Evolutionary conservation across 1,284 basidiomycete species (phyloP).

Genomic region (Papiliotrema terrestris): DNA sequence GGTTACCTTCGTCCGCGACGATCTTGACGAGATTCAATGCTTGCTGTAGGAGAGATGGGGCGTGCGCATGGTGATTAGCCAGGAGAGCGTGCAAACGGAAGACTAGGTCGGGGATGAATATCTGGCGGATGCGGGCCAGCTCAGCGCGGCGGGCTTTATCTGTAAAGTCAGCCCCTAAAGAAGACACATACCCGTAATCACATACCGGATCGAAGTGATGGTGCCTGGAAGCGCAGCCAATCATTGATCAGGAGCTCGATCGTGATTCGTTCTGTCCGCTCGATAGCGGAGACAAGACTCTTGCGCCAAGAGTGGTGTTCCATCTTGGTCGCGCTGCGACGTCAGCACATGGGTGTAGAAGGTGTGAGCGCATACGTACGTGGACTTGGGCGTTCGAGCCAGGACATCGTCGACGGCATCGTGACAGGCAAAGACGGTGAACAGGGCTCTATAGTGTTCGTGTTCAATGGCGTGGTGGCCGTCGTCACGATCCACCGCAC

Average conservation of each 20-base stretch:
- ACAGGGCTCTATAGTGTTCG: conserved; percentile 26
- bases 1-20: conserved; percentile 83
- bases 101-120: conserved; percentile 88
- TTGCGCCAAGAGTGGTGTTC: conserved; percentile 37
- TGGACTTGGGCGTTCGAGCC: conserved; percentile 24
- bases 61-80: conserved; percentile 60
- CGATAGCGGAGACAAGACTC: conserved; percentile 35
- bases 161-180: conserved; percentile 16
- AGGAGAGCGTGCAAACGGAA: conserved; percentile 76
- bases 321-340: conserved; percentile 24
- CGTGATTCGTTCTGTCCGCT: conserved; percentile 46
- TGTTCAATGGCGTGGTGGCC: conserved; percentile 32
- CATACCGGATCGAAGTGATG: not conserved
- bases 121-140: conserved; percentile 73
- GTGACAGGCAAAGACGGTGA: conserved; percentile 34
- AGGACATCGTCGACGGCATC: conserved; percentile 37
- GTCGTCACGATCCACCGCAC: conserved; percentile 57
- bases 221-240: conserved; percentile 43
- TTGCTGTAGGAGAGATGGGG: conserved; percentile 72
- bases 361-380: too few relatives aligned
- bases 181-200: too few relatives aligned
- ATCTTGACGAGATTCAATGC: conserved; percentile 74
- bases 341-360: conserved; percentile 2
- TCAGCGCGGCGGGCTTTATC: conserved; percentile 64
- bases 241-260: conserved; percentile 50